Evolutionary conservation across 345 rosid species (phyloP), one percentile per base, ranked within the genome.

Genomic region (Reutealis trisperma): DNA sequence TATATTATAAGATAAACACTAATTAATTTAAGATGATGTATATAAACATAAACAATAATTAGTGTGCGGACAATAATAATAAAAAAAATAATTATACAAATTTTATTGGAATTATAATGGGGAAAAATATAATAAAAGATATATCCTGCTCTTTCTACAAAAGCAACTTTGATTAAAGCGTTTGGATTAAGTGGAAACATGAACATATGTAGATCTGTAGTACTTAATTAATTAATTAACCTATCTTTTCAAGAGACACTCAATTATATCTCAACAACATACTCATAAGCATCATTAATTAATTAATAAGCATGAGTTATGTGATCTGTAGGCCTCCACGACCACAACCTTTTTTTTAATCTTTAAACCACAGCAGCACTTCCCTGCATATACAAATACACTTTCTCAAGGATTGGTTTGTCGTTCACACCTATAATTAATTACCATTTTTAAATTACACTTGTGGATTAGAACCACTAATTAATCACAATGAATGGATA

Each of bases 391-490:
- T 12, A 25, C 19, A 44, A 2, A 44, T 9, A 44, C 30, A 27
- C 30, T 51, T 69, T 25, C 21, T 45, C 54, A 32, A 27, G 62
- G 32, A 32, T 74, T 32, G 70, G 41, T 25, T 55, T 24, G 27
- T 62, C 21, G 70, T 77, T 77, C 77, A 66, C 73, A 72, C 67
- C 16, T 41, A 41, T 65, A 57, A 63, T 22, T 67, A 25, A 42
- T 27, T 57, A 2, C 8, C 55, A 16, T 13, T 54, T 25, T 13
- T 69, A 47, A 21, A 25, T 51, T 55, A 32, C 27, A 52, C 44
- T 63, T 63, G 25, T 16, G 16, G 64, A 58, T 58, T 15, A 57
- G 44, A 59, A 14, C 66, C 58, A 22, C 69, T 52, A 54, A 22
- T 47, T 21, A 37, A 54, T 41, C 42, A 41, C 30, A 22, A 12